phyloP scores from a whole-genome alignment of 1,284 basidiomycete genomes.

The Ceratobasidium papillatum region DNA sequence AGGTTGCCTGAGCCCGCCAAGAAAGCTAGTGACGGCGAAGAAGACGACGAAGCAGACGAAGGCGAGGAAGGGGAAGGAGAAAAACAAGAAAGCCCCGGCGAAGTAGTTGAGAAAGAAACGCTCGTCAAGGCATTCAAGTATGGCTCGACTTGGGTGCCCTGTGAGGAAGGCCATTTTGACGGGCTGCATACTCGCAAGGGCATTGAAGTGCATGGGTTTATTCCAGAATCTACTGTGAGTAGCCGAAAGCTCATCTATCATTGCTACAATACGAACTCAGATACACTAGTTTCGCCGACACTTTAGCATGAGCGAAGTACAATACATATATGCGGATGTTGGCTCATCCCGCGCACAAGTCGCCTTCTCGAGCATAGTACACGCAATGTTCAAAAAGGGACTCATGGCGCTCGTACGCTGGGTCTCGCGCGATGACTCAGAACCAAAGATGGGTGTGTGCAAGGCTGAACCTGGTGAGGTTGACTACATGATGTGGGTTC shows the following conservation, averaged over 20 bases:
- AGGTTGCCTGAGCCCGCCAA: slow-evolving; percentile 44
- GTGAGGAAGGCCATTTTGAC: slow-evolving; percentile 78
- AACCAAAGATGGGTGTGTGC: slow-evolving; percentile 87
- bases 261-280: not conserved
- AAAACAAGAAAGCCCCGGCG: slow-evolving; percentile 49
- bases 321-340: slow-evolving; percentile 85
- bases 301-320: slow-evolving; percentile 84
- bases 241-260: not conserved
- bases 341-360: slow-evolving; percentile 76
- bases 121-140: slow-evolving; percentile 90
- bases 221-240: slow-evolving; percentile 63
- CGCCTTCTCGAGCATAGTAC: slow-evolving; percentile 83
- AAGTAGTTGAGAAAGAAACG: slow-evolving; percentile 73
- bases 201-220: slow-evolving; percentile 89
- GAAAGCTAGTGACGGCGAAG: slow-evolving; percentile 45
- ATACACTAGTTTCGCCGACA: slow-evolving; percentile 77
- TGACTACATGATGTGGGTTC: slow-evolving; percentile 84
- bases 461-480: slow-evolving; percentile 69
- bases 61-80: slow-evolving; percentile 40
- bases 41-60: slow-evolving; percentile 41
- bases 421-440: slow-evolving; percentile 75
- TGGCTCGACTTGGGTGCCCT: slow-evolving; percentile 87
- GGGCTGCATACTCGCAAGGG: slow-evolving; percentile 77
- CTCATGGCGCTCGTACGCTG: slow-evolving; percentile 82
- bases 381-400: slow-evolving; percentile 75